Evolutionary conservation across 176 grass and related monocot genomes (phyloP).

Genomic region (Musa itinerans): DNA sequence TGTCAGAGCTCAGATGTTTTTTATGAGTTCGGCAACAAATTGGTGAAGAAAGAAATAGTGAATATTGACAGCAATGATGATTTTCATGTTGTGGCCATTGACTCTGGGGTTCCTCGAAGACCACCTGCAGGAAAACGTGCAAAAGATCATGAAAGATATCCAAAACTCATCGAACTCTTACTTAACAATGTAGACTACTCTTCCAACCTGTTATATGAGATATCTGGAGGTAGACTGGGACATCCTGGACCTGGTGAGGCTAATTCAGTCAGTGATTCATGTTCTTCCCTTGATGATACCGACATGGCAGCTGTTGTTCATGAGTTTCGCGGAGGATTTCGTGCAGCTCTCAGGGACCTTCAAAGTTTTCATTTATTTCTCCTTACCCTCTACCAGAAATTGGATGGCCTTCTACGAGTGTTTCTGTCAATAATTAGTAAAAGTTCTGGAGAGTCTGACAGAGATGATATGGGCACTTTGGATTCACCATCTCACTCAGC

Average conservation of each 20-base stretch:
- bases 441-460: slow-evolving; percentile 49
- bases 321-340: slow-evolving; percentile 82
- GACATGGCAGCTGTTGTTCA: slow-evolving; percentile 45
- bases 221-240: slow-evolving; percentile 63
- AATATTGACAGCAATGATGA: slow-evolving; percentile 16
- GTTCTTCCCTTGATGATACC: slow-evolving; percentile 40
- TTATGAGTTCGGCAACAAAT: background rate
- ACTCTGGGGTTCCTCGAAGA: slow-evolving; percentile 71
- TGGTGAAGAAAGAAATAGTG: slow-evolving; percentile 4
- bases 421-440: slow-evolving; percentile 65
- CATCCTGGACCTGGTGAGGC: slow-evolving; percentile 35
- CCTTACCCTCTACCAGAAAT: slow-evolving; percentile 71
- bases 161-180: slow-evolving; percentile 75
- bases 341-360: slow-evolving; percentile 69
- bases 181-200: slow-evolving; percentile 63
- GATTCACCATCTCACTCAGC: slow-evolving; percentile 30
- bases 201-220: slow-evolving; percentile 61
- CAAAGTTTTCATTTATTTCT: slow-evolving; percentile 87
- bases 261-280: slow-evolving; percentile 23
- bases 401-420: slow-evolving; percentile 69
- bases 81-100: slow-evolving; percentile 62
- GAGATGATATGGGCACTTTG: slow-evolving; percentile 23
- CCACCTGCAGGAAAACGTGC: slow-evolving; percentile 65
- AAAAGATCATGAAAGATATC: slow-evolving; percentile 75
- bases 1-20: slow-evolving; percentile 22